Evolutionary conservation across 371 early-diverging fungal genomes (phyloP).

Genomic region (Haplosporangium sp.): DNA sequence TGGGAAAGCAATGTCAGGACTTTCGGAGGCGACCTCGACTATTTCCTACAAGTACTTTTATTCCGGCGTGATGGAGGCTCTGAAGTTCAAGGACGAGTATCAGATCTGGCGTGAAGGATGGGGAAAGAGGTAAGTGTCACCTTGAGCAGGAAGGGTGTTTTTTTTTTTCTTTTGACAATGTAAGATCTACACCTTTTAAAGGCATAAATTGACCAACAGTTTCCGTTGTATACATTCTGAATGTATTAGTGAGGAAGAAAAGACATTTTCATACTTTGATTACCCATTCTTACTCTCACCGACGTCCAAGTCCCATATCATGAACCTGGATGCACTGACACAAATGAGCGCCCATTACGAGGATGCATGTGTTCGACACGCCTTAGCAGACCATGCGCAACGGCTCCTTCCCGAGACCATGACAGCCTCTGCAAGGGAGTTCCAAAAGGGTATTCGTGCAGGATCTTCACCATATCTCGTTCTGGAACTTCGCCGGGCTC

Average conservation of each 20-base stretch:
- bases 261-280: slow-evolving; percentile 77
- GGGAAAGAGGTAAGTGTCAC: slow-evolving; percentile 25
- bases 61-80: slow-evolving; percentile 66
- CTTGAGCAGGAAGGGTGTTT: not conserved
- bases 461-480: slow-evolving; percentile 65
- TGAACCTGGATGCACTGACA: slow-evolving; percentile 84
- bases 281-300: slow-evolving; percentile 83
- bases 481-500: slow-evolving; percentile 64
- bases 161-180: too few species aligned
- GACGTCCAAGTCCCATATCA: slow-evolving; percentile 77
- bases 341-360: slow-evolving; percentile 87
- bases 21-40: slow-evolving; percentile 28
- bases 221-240: slow-evolving; percentile 35
- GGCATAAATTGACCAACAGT: too few species aligned
- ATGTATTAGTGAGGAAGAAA: slow-evolving; percentile 37
- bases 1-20: not conserved
- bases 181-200: too few species aligned
- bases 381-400: slow-evolving; percentile 73
- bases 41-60: slow-evolving; percentile 71
- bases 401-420: slow-evolving; percentile 70
- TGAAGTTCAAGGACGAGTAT: slow-evolving; percentile 87
- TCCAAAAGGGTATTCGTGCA: slow-evolving; percentile 47
- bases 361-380: slow-evolving; percentile 86
- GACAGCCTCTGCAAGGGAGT: slow-evolving; percentile 32
- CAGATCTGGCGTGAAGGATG: slow-evolving; percentile 67